Conservation (phyloP, 805 yeast species). For the Sugiyamaella floridensis region DNA sequence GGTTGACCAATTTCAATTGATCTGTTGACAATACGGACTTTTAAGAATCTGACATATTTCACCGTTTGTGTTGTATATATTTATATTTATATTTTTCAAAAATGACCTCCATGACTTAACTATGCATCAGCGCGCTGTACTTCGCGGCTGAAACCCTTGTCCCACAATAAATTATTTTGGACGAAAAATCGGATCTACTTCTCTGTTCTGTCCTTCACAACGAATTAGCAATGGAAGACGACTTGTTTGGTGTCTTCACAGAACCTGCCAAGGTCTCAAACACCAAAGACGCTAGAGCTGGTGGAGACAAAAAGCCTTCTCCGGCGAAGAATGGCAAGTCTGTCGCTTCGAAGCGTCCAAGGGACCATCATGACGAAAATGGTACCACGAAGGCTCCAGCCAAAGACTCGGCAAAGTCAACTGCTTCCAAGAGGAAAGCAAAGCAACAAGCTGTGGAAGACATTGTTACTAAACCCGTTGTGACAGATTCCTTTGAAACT, state of each 20-base stretch:
- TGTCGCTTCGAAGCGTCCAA: conserved; percentile 11
- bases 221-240: conserved; percentile 12
- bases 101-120: too few relatives aligned
- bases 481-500: conserved; percentile 78
- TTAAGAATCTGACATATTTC: not conserved
- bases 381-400: not conserved
- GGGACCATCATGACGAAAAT: not conserved
- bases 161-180: not conserved
- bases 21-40: not conserved
- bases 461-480: conserved; percentile 46
- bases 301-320: not conserved
- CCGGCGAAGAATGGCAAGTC: conserved; percentile 1
- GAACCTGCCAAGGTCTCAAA: conserved; percentile 19
- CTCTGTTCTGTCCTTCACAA: not conserved
- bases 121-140: too few relatives aligned
- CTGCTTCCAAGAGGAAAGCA: not conserved
- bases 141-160: not conserved
- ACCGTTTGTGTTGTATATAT: not conserved
- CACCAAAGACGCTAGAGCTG: not conserved
- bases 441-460: conserved; percentile 5
- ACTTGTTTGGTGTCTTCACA: conserved; percentile 28
- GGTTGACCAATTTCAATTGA: conserved; percentile 6
- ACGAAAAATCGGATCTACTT: not conserved
- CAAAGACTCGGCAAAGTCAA: not conserved
- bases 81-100: too few relatives aligned